Percentiles rank a stretch among this genome's conserved stretches.
These are phyloP conservation scores for Metschnikowia reukaufii DNA, from an alignment of 805 yeast genomes.

Conservation along the genomic window DNA sequence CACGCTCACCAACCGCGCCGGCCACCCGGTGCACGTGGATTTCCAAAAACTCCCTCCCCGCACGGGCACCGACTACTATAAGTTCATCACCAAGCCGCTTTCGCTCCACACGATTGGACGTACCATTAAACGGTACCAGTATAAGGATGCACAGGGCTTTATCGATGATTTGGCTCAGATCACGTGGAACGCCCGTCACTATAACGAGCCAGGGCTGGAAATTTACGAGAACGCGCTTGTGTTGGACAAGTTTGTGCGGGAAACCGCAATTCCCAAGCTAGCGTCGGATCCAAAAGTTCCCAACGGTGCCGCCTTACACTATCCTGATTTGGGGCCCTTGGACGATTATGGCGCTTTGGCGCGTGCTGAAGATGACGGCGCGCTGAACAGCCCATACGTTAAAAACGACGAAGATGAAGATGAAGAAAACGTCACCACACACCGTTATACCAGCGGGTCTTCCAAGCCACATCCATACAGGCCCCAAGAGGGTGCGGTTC, in stretches of 20 bases:
- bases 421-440: slow-evolving; percentile 16
- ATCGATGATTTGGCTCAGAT: slow-evolving; percentile 78
- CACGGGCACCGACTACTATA: slow-evolving; percentile 76
- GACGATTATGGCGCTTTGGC: slow-evolving; percentile 16
- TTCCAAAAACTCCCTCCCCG: slow-evolving; percentile 74
- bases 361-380: slow-evolving; percentile 14
- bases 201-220: slow-evolving; percentile 67
- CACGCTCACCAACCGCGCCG: slow-evolving; percentile 41
- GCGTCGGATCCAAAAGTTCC: slow-evolving; percentile 39
- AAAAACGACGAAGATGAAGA: slow-evolving; percentile 19
- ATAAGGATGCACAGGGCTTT: slow-evolving; percentile 65
- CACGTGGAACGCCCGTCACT: slow-evolving; percentile 86
- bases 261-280: slow-evolving; percentile 50
- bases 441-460: slow-evolving; percentile 5
- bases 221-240: slow-evolving; percentile 69
- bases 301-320: slow-evolving; percentile 39
- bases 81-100: slow-evolving; percentile 74
- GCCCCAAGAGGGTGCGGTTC: slow-evolving; percentile 47
- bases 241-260: slow-evolving; percentile 51
- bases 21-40: slow-evolving; percentile 48
- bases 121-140: slow-evolving; percentile 52
- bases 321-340: slow-evolving; percentile 70
- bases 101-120: slow-evolving; percentile 72
- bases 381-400: slow-evolving; percentile 14
- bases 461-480: slow-evolving; percentile 4